Conservation (phyloP, 257 asterid genomes). For the Scutellaria barbata region DNA sequence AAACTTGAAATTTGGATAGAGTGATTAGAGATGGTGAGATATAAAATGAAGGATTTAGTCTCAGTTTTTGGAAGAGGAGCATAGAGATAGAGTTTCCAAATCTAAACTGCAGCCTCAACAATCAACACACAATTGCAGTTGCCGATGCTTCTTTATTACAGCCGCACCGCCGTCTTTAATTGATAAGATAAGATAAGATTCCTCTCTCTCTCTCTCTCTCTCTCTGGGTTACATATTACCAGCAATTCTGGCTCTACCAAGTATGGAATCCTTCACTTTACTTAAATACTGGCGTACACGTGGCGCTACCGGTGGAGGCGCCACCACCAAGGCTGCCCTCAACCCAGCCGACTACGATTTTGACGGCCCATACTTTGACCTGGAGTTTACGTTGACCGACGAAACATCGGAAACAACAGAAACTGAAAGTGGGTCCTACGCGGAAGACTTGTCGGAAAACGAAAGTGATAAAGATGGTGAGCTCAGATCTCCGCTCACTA, state of each 20-base stretch:
- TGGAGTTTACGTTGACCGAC: constrained; percentile 35
- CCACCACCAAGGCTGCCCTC: constrained; percentile 25
- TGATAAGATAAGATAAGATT: too few species aligned
- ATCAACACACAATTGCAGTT: too few species aligned
- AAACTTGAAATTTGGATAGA: too few species aligned
- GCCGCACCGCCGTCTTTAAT: too few species aligned
- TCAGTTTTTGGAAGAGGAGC: too few species aligned
- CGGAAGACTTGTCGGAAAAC: not conserved
- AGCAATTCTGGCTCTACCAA: constrained; percentile 49
- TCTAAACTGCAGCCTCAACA: too few species aligned
- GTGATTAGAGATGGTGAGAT: too few species aligned
- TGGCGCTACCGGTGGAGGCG: constrained; percentile 5
- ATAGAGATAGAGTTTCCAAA: too few species aligned
- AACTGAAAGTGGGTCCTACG: not conserved
- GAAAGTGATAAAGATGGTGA: constrained; percentile 11
- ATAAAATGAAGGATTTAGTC: too few species aligned
- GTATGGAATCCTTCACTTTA: constrained; percentile 44
- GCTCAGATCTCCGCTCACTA: constrained; percentile 25
- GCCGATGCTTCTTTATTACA: too few species aligned
- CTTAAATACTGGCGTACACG: constrained; percentile 43
- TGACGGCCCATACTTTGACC: constrained; percentile 52
- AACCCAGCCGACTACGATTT: constrained; percentile 34
- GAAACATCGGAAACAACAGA: not conserved
- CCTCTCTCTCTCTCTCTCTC: too few species aligned
- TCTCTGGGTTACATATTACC: too few species aligned